Base-by-base conservation (phyloP, 1,139 yeast species). In the Suhomyces choctaworum region DNA sequence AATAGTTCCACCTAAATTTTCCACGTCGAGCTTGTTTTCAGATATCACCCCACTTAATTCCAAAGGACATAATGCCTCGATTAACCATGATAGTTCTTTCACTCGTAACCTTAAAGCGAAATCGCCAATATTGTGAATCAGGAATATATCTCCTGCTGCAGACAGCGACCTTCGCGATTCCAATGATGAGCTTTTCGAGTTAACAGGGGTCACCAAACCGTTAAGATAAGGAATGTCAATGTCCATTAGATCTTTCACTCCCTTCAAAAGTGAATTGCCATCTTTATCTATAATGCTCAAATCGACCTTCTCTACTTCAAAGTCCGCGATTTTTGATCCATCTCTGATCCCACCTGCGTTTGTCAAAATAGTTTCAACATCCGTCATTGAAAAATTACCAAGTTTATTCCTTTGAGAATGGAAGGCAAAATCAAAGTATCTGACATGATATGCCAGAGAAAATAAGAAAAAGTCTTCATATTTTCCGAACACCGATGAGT, bases 141-240 rank as follows among this genome's bases (percentile, higher is more conserved):
- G 21, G 10, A 17, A 24, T 2, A 25, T 4, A 12, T 9, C 27
- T 4, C 9, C 23, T 8, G 12, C n/a, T 16, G 17, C 29, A 9
- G 7, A 7, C 3, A 12, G 12, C 2, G 15, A 11, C 2, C 10
- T n/a, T n/a, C 11, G 12, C 4, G 11, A 6, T 5, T 9, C 14
- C 12, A 23, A 7, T 27, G 27, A 14, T 9, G 13, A 16, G 4
- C 7, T 14, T 6, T 14, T 5, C 4, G 5, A 8, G 13, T 9
- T 19, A 10, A 14, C 9, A 10, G 13, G 8, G 7, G 40, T 29
- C 2, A 25, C 16, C 7, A 44, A 16, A 7, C 30, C 13, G 30
- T 48, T 40, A 5, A 59, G 12, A 32, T 52, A 59, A 2, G 41
- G 40, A 5, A 54, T 32, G 36, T 62, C 67, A 5, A 42, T 33